phyloP scores from a whole-genome alignment of 352 stramenopile species.

The Hyaloperonospora arabidopsidis region DNA sequence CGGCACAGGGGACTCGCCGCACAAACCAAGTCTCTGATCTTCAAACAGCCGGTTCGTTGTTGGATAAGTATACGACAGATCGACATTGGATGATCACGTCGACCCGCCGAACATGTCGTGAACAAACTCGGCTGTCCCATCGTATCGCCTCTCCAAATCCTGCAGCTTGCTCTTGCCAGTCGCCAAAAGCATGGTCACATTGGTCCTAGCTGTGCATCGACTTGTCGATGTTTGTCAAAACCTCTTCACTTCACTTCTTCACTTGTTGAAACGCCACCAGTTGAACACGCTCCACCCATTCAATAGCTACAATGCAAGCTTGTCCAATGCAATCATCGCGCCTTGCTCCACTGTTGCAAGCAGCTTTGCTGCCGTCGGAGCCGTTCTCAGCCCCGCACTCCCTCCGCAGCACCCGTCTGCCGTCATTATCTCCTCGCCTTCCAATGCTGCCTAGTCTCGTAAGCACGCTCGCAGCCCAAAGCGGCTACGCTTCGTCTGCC shows the following conservation, averaged over 20 bases:
- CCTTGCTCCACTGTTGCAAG: conserved; percentile 25
- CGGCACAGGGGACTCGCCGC: no score
- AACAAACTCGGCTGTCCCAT: neutral
- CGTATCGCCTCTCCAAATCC: neutral
- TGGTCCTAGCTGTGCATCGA: neutral
- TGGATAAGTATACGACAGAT: no score
- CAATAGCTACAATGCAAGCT: conserved; percentile 21
- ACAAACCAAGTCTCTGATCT: no score
- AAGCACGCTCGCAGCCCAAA: conserved; percentile 19
- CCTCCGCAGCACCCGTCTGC: conserved; percentile 27
- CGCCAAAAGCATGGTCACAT: neutral
- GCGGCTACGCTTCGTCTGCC: conserved; percentile 9
- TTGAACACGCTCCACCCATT: neutral
- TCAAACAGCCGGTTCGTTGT: no score
- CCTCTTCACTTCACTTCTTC: neutral
- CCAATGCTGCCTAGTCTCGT: conserved; percentile 30
- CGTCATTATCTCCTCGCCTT: conserved; percentile 26
- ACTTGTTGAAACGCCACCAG: conserved; percentile 4
- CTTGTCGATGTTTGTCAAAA: neutral
- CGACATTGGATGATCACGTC: no score
- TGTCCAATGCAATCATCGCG: conserved; percentile 15
- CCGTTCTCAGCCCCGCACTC: conserved; percentile 19
- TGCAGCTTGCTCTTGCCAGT: neutral
- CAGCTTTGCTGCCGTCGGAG: conserved; percentile 15
- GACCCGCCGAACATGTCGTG: neutral